A percentile compares a stretch with the other conserved stretches of the same genome.
phyloP scores from a whole-genome alignment of 2,329 filamentous ascomycete species.

The Fusarium keratoplasticum region DNA sequence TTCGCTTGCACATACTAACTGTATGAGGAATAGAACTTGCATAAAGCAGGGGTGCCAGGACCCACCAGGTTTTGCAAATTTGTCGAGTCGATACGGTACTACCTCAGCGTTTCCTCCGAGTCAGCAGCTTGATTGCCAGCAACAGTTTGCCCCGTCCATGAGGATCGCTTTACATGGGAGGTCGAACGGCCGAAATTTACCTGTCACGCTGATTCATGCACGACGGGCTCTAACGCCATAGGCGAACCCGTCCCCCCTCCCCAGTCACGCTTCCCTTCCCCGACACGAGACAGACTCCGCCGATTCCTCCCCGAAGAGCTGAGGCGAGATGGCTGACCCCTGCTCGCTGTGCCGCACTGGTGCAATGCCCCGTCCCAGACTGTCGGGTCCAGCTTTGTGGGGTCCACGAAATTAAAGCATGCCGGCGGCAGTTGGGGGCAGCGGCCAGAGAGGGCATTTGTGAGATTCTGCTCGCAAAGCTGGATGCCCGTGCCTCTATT shows the following conservation, averaged over 20 bases:
- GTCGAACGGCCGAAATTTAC: slow-evolving; percentile 21
- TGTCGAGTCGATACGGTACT: neutral
- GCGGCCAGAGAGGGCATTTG: neutral
- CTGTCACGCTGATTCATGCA: slow-evolving; percentile 27
- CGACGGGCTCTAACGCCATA: neutral
- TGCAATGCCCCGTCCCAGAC: slow-evolving; percentile 40
- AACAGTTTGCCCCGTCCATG: neutral
- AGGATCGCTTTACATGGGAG: neutral
- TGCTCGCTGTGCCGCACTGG: slow-evolving; percentile 39
- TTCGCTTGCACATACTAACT: too few species aligned
- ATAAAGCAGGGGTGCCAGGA: too few species aligned
- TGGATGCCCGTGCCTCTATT: neutral
- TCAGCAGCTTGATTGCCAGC: neutral
- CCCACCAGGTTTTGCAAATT: too few species aligned
- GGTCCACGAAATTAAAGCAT: slow-evolving; percentile 38
- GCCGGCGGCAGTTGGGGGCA: slow-evolving; percentile 36
- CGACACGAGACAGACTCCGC: slow-evolving; percentile 9
- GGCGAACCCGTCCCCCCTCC: neutral
- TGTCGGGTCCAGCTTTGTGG: slow-evolving; percentile 42
- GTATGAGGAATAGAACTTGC: too few species aligned
- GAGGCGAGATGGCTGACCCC: slow-evolving; percentile 40
- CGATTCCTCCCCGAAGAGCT: slow-evolving; percentile 31
- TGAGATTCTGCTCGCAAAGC: neutral
- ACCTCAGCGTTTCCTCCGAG: neutral
- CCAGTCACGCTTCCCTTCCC: slow-evolving; percentile 5